Conservation (phyloP, 148 eudicot species). For the Beta vulgaris region DNA sequence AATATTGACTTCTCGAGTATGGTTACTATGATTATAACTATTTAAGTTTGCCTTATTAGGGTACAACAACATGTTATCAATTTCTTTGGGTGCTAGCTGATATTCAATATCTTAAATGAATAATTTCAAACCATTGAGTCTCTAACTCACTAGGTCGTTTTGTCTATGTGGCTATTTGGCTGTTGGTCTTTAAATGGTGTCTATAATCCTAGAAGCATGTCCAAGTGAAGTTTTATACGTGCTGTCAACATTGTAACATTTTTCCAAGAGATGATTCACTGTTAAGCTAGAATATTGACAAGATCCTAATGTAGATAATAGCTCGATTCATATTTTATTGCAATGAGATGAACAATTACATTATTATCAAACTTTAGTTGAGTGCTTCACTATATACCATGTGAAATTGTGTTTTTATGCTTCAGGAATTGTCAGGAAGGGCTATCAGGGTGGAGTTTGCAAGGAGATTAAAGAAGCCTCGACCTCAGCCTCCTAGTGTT, state of each 20-base stretch:
- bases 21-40: neutral
- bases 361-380: neutral
- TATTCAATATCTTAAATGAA: too few relatives aligned
- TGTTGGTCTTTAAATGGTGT: neutral
- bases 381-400: neutral
- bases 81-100: neutral
- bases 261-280: neutral
- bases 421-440: conserved; percentile 72
- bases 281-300: neutral
- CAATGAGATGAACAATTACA: neutral
- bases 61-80: too few relatives aligned
- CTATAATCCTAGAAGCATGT: neutral
- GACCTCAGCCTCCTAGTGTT: conserved; percentile 37
- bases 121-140: too few relatives aligned
- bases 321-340: neutral
- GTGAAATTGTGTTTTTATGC: conserved; percentile 11
- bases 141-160: neutral
- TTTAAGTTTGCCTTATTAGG: neutral
- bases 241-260: neutral
- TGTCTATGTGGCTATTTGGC: neutral
- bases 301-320: neutral
- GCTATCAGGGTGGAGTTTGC: conserved; percentile 67
- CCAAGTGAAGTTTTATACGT: neutral
- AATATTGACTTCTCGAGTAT: neutral
- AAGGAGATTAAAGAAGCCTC: conserved; percentile 62